Percentiles rank a stretch among this genome's conserved stretches.
Conservation (phyloP, 2,329 filamentous ascomycete species). For the Trichoderma pleuroti region DNA sequence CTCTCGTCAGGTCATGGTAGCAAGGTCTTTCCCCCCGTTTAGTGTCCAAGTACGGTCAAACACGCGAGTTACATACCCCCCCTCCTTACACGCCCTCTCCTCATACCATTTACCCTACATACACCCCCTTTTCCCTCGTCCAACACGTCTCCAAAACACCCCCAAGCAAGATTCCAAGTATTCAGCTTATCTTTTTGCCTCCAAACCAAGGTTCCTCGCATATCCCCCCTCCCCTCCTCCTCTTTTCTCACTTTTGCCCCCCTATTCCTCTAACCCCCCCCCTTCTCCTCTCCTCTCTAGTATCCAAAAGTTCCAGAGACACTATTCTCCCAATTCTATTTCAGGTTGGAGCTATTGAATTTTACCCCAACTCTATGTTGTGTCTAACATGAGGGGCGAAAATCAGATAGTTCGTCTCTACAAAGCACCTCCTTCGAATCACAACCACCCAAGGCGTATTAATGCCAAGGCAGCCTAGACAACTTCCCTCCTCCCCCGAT, state of each 20-base stretch:
- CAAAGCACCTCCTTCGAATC: not conserved
- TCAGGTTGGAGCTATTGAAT: not conserved
- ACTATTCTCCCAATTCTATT: not conserved
- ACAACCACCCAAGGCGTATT: not conserved
- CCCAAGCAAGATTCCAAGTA: not conserved
- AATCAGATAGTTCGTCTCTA: not conserved
- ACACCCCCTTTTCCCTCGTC: not conserved
- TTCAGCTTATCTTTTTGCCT: not conserved
- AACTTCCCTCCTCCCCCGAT: not conserved
- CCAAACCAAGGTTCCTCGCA: slow-evolving; percentile 11
- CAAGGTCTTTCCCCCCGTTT: not conserved
- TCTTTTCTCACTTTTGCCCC: not conserved
- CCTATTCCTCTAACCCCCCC: not conserved
- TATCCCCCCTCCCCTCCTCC: not conserved
- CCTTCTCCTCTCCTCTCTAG: not conserved
- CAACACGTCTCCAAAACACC: not conserved
- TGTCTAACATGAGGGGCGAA: not conserved
- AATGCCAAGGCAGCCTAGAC: not conserved
- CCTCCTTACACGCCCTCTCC: not conserved
- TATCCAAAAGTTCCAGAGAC: not conserved
- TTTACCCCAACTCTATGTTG: not conserved
- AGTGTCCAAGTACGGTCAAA: not conserved
- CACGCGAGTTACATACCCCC: not conserved
- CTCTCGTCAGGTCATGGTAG: not conserved
- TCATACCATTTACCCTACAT: not conserved